phyloP scores from a whole-genome alignment of 2,329 filamentous ascomycete species.

The Microdochium trichocladiopsis region DNA sequence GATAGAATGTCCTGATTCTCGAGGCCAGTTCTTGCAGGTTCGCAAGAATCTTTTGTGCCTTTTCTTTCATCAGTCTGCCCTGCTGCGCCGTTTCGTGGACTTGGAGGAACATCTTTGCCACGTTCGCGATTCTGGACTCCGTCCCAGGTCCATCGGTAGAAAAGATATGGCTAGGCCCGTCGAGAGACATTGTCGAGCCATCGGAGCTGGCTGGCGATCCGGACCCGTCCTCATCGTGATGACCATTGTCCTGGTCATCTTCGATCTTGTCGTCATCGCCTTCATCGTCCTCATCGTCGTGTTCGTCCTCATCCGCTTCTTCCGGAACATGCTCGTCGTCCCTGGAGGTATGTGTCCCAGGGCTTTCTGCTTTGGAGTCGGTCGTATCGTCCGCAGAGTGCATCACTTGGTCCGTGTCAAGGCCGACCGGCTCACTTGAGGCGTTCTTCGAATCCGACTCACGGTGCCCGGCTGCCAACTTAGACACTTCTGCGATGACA shows the following conservation, averaged over 20 bases:
- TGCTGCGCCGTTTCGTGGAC: slow-evolving; percentile 71
- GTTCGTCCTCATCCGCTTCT: slow-evolving; percentile 34
- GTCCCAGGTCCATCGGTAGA: slow-evolving; percentile 47
- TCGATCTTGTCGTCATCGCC: slow-evolving; percentile 46
- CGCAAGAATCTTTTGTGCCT: slow-evolving; percentile 68
- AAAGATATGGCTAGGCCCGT: slow-evolving; percentile 42
- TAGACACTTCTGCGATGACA: slow-evolving; percentile 84
- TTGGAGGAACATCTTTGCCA: slow-evolving; percentile 78
- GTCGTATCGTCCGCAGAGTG: slow-evolving; percentile 18
- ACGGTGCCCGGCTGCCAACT: slow-evolving; percentile 55
- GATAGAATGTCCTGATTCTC: slow-evolving; percentile 67
- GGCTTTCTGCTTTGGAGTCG: too few relatives aligned
- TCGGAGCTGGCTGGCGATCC: slow-evolving; percentile 62
- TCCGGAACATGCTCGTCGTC: slow-evolving; percentile 34
- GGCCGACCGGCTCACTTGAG: slow-evolving; percentile 19
- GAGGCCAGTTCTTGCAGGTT: slow-evolving; percentile 64
- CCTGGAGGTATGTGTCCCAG: slow-evolving; percentile 16
- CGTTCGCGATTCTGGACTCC: slow-evolving; percentile 65
- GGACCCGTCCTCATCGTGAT: slow-evolving; percentile 50
- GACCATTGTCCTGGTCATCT: slow-evolving; percentile 40
- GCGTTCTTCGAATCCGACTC: slow-evolving; percentile 21
- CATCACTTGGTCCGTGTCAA: slow-evolving; percentile 17
- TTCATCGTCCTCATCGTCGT: slow-evolving; percentile 36
- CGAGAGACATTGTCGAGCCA: slow-evolving; percentile 57
- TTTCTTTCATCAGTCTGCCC: slow-evolving; percentile 67